Base-by-base conservation (phyloP, 176 grass and related monocot species). In the Oryza meyeriana region DNA sequence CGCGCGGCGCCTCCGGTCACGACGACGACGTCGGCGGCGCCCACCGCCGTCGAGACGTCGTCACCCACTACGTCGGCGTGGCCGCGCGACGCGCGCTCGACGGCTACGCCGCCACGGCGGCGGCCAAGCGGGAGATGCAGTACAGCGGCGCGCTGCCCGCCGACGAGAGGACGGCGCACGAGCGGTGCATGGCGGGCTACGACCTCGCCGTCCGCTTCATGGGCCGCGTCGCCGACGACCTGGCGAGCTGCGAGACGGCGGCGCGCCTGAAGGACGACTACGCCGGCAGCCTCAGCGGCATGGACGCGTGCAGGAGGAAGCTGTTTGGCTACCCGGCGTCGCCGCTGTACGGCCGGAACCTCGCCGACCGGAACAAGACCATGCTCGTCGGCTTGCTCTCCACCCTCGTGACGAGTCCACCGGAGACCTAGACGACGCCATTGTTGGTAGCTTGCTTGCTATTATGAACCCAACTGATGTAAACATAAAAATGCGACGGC, bases 361-460 rank as follows among this genome's bases (percentile, higher is more conserved):
- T 87, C 32, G 85, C 74, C 40, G 79, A 87, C 47, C 77, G 79
- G 40, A 82, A 87, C 79, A 39, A 40, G 85, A 61, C 65, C 9
- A 13, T 87, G 52, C 72, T 87, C 39, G 79, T 64, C 32, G 73
- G 39, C 72, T 63, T 81, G 71, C 78, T 87, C 1, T 87, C 62
- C 36, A 87, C n/a, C 71, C 78, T 81, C 8, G 71, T 86, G 12
- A 26, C 84, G 6, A 18, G 1, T 14, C 32, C 69, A 3, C 12
- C 26, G 45, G 10, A 22, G 52, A 58, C 1, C n/a, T 20, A 29
- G 29, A 50, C 12, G 34, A 62, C 8, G 38, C 5, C 34, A 24
- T 58, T 58, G 52, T 24, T 64, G 12, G 28, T 10, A 62, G 3
- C 25, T 62, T 62, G 9, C n/a, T 63, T 63, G 26, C 10, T 30